Percentiles rank a stretch among this genome's conserved stretches.
Conservation (phyloP, 2,329 filamentous ascomycete species). For the Zymoseptoria ardabiliae region DNA sequence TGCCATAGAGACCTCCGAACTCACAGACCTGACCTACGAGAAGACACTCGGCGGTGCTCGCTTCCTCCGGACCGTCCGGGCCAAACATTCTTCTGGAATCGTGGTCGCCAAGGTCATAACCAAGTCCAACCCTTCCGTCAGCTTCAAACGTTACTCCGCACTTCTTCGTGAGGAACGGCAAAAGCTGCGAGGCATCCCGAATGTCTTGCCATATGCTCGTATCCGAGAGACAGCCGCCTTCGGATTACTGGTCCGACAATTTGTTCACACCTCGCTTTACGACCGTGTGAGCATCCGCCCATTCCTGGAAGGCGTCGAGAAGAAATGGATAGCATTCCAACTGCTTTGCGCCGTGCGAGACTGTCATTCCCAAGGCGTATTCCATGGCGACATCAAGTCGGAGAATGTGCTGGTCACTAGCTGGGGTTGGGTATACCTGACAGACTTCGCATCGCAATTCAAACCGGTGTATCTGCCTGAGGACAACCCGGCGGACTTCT, state of each 20-base stretch:
- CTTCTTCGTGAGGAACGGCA: conserved; percentile 78
- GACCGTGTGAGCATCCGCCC: conserved; percentile 93
- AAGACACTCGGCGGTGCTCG: conserved; percentile 83
- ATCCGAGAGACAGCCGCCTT: conserved; percentile 87
- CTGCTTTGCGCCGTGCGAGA: conserved; percentile 86
- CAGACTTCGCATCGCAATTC: conserved; percentile 94
- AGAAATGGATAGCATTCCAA: conserved; percentile 97
- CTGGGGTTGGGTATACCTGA: conserved; percentile 98
- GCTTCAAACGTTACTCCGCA: conserved; percentile 70
- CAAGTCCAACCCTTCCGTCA: conserved; percentile 71
- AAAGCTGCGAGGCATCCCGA: conserved; percentile 73
- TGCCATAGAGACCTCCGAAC: conserved; percentile 87
- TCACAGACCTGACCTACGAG: conserved; percentile 85
- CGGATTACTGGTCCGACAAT: conserved; percentile 90
- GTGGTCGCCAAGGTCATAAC: conserved; percentile 92
- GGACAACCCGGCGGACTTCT: conserved; percentile 95
- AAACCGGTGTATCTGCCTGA: conserved; percentile 91
- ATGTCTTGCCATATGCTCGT: conserved; percentile 82
- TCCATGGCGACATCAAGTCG: conserved; percentile 97
- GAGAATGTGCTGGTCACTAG: conserved; percentile 96
- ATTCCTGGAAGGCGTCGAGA: conserved; percentile 94
- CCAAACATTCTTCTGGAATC: conserved; percentile 79
- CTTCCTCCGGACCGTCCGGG: conserved; percentile 95
- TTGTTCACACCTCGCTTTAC: conserved; percentile 92
- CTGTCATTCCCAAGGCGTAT: conserved; percentile 80